Conservation (phyloP, 306 rosid genomes). For the Astragalus glycyphyllos region DNA sequence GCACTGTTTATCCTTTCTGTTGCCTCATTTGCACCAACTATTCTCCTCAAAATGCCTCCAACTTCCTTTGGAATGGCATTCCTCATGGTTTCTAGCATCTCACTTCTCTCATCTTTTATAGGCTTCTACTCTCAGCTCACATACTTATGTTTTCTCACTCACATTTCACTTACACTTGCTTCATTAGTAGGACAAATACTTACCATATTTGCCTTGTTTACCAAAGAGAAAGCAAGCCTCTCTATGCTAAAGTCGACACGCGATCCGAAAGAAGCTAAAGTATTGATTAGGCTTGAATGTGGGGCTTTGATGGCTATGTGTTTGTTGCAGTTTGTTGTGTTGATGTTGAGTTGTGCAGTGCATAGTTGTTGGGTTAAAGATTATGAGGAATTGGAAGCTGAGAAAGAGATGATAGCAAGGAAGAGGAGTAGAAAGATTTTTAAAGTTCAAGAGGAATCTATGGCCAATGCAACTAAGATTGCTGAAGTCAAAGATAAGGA, state of each 20-base stretch:
- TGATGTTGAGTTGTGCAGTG: conserved; percentile 70
- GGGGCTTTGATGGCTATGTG: conserved; percentile 81
- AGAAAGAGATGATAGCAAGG: conserved; percentile 60
- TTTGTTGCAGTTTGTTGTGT: conserved; percentile 62
- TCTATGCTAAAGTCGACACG: conserved; percentile 55
- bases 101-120: conserved; percentile 66
- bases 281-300: conserved; percentile 72
- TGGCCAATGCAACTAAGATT: conserved; percentile 52
- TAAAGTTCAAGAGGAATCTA: conserved; percentile 69
- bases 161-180: conserved; percentile 58
- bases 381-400: conserved; percentile 66
- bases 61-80: conserved; percentile 76
- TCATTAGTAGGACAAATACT: conserved; percentile 62
- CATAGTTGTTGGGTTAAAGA: conserved; percentile 79
- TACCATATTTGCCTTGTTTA: conserved; percentile 60
- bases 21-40: conserved; percentile 65
- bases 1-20: conserved; percentile 68
- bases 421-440: conserved; percentile 63
- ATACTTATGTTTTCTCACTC: conserved; percentile 69
- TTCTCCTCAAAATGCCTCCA: conserved; percentile 79
- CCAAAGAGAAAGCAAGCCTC: conserved; percentile 65
- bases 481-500: conserved; percentile 58
- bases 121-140: conserved; percentile 83
- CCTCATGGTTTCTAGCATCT: conserved; percentile 66
- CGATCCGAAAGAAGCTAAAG: conserved; percentile 70